These are phyloP conservation scores for Debaryomycetaceae sp. DNA, from an alignment of 1,139 yeast genomes.

Conservation along the genomic window DNA sequence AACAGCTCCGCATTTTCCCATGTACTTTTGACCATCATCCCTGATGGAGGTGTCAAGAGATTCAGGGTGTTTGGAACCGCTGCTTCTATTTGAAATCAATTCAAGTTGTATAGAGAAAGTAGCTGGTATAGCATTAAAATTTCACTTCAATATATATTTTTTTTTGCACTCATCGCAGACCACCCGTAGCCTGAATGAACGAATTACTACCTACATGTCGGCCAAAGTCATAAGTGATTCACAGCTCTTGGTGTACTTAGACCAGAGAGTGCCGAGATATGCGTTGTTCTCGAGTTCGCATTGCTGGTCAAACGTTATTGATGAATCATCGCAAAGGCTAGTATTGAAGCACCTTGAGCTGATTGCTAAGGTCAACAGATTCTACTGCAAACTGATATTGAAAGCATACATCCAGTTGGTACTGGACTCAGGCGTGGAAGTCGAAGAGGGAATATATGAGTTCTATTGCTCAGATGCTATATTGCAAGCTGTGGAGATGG, in stretches of 20 bases:
- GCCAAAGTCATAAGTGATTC: not conserved
- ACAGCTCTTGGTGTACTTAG: conserved; percentile 8
- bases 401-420: conserved; percentile 34
- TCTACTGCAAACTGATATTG: conserved; percentile 47
- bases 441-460: conserved; percentile 50
- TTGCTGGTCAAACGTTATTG: conserved; percentile 5
- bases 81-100: conserved; percentile 5
- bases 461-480: conserved; percentile 37
- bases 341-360: conserved; percentile 14
- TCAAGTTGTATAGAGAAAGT: not conserved
- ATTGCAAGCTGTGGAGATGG: conserved; percentile 34
- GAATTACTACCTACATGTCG: not conserved
- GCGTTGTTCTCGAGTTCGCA: conserved; percentile 9
- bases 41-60: conserved; percentile 95
- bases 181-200: not conserved
- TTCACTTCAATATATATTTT: not conserved
- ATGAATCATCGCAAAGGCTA: conserved; percentile 10
- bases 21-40: conserved; percentile 76
- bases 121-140: not conserved
- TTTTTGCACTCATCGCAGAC: not conserved
- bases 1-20: conserved; percentile 46
- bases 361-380: conserved; percentile 36
- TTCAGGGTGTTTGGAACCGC: conserved; percentile 73
- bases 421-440: conserved; percentile 26
- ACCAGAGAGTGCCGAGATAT: conserved; percentile 15